Base-by-base conservation (phyloP, 2,329 filamentous ascomycete genomes). In the Pleurostoma richardsiae region DNA sequence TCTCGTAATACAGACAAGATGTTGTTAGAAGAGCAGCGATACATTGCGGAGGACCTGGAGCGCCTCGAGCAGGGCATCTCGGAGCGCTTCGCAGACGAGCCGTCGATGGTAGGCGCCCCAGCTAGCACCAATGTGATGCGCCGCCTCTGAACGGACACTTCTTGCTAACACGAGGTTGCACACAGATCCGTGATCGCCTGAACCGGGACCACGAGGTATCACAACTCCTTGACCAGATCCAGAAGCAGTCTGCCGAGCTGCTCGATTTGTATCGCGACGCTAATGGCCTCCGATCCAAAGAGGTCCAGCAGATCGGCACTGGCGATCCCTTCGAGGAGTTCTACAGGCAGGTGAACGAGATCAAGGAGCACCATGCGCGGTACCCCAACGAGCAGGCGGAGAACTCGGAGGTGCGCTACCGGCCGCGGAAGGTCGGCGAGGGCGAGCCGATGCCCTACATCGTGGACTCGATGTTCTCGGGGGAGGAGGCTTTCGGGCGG, bases 361-460 rank as follows among this genome's bases (percentile, higher is more conserved):
- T 96, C 59, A 94, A 90, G 60, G 83, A 88, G 42, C 95, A 95
- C 63, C 91, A 99, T 66, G 81, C 85, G 49, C 83, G 86, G 57
- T 96, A 99, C 60, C 92, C 92, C 1, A 95, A 95, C 68, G 90
- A 96, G 63, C 90, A 88, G 30, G 88, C 95, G 42, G 94, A 99
- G 67, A 96, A 97, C 58, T 82, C 96, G 10, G 95, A 99, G 70
- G 82, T 86, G 56, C 88, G 91, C 33, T 99, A 99, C 73, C 90
- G 90, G 65, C 78, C 70, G 48, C 72, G 77, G 39, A 78, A 76
- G 10, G 82, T 83, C 40, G 84, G 86, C 53, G 80, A 82, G 26
- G 45, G 48, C 43, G 81, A 86, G 41, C 71, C 76, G 1, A 66
- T 80, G 47, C 75, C 79, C 4, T 82, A 80, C 40, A 82, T 91